Evolutionary conservation across 2,329 filamentous ascomycete genomes (phyloP).

Genomic region (Tothia fuscella): DNA sequence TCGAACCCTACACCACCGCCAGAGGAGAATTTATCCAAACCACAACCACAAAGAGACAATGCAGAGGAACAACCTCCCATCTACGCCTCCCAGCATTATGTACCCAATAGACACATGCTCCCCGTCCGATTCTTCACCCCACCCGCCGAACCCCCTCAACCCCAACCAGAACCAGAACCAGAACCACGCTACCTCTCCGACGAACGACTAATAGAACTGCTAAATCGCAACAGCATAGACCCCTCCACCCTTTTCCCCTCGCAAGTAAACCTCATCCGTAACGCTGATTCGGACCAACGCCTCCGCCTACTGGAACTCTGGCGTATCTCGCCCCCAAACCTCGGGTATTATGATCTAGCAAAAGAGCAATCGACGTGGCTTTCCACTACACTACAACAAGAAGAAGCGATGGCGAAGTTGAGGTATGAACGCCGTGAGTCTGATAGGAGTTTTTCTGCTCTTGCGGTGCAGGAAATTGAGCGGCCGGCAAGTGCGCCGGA

Average conservation of each 20-base stretch:
- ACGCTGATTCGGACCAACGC: constrained; percentile 60
- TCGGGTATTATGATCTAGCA: constrained; percentile 42
- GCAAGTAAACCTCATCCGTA: constrained; percentile 68
- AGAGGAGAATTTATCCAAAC: constrained; percentile 12
- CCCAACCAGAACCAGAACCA: constrained; percentile 19
- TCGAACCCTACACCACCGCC: constrained; percentile 13
- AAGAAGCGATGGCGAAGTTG: constrained; percentile 43
- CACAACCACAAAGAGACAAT: neutral
- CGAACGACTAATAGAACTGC: constrained; percentile 42
- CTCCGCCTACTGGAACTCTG: constrained; percentile 70
- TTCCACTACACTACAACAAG: constrained; percentile 41
- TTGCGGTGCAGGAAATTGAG: neutral
- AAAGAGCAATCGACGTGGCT: constrained; percentile 48
- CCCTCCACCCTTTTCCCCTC: constrained; percentile 55
- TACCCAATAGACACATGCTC: constrained; percentile 37
- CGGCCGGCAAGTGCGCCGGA: constrained; percentile 1
- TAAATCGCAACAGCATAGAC: constrained; percentile 58
- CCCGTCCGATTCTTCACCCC: constrained; percentile 14
- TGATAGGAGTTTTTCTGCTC: neutral
- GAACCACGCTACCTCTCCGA: constrained; percentile 21
- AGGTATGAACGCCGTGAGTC: constrained; percentile 42
- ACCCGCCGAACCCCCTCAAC: constrained; percentile 20
- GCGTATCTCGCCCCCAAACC: constrained; percentile 60
- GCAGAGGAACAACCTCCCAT: constrained; percentile 35
- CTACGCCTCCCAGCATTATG: constrained; percentile 77